Evolutionary conservation across 108 stramenopile species (phyloP).

Genomic region (Skeletonema costatum): DNA sequence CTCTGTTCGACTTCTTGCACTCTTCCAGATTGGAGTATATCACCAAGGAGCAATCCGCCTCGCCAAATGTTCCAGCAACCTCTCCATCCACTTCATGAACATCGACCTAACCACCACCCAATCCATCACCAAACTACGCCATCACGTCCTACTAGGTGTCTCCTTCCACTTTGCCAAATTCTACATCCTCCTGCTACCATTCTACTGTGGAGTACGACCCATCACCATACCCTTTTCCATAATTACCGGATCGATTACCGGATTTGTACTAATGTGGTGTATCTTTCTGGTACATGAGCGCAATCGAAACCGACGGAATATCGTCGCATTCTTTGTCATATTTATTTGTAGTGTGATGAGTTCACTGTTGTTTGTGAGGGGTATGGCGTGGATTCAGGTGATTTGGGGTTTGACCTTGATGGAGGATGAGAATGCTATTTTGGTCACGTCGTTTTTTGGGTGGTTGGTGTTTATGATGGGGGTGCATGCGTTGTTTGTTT

Average conservation of each 20-base stretch:
- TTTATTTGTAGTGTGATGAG: conserved; percentile 22
- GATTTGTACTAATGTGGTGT: conserved; percentile 44
- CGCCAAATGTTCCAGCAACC: conserved; percentile 33
- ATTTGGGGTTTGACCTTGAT: conserved; percentile 29
- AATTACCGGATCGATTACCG: conserved; percentile 5
- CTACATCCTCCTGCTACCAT: conserved; percentile 13
- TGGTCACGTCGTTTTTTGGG: conserved; percentile 31
- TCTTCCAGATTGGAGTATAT: conserved; percentile 38
- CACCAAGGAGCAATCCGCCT: conserved; percentile 41
- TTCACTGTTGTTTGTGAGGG: conserved; percentile 34
- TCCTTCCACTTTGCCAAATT: conserved; percentile 48
- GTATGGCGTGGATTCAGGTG: conserved; percentile 46
- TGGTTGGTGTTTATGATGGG: conserved; percentile 30
- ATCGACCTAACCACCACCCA: conserved; percentile 5
- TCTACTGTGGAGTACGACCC: conserved; percentile 39
- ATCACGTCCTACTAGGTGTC: conserved; percentile 24
- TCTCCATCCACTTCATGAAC: conserved; percentile 10
- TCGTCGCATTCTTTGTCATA: conserved; percentile 33
- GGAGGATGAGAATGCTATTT: conserved; percentile 26
- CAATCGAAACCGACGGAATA: conserved; percentile 30
- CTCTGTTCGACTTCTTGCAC: not conserved
- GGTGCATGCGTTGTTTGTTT: conserved; percentile 34
- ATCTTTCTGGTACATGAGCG: conserved; percentile 43
- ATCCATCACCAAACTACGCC: conserved; percentile 7
- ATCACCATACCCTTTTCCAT: conserved; percentile 23